Base-by-base conservation (phyloP, 176 grass and related monocot species). In the Elymus sibiricus region DNA sequence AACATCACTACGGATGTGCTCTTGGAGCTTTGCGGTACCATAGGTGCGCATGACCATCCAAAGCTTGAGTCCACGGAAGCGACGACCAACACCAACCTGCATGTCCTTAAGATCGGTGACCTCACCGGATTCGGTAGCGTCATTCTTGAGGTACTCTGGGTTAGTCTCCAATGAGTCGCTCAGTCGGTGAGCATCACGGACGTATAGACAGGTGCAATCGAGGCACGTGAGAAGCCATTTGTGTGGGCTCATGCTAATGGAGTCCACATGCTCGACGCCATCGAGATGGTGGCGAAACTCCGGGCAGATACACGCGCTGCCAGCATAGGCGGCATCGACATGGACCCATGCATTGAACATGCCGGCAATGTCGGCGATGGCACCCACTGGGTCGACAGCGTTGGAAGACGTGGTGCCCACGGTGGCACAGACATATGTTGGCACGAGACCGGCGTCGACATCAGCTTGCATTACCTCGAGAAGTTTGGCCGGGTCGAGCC, bases 1-100 rank as follows among this genome's bases (percentile, higher is more conserved):
- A 2, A 72, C 70, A 22, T 72, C 70, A 2, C 70, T 72, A 2
- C 70, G 70, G 22, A 72, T 72, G 70, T 72, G 70, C 6, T 43
- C 70, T 39, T 72, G 70, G 22, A 72, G 70, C 38, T 72, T 72
- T 39, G 38, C 38, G 38, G 70, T 72, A 39, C 70, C 70, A 13
- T 72, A 72, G 5, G 70, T 72, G 38, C 70, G 70, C 70, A 72
- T 72, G 70, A 72, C 70, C 70, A 72, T 72, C 70, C 70, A 72
- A n/a, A 72, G 70, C 70, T 72, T 72, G 38, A 72, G 70, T 38
- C 70, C 70, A 26, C 70, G 70, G 70, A 72, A 72, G 38, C 70
- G 70, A 2, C 70, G 70, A 6, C 70, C 70, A 2, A 72, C 38
- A 11, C 70, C 70, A 2, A 72, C 70, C 70, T 72, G 70, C 70